phyloP scores from a whole-genome alignment of 306 rosid genomes.

The Prosopis cineraria region DNA sequence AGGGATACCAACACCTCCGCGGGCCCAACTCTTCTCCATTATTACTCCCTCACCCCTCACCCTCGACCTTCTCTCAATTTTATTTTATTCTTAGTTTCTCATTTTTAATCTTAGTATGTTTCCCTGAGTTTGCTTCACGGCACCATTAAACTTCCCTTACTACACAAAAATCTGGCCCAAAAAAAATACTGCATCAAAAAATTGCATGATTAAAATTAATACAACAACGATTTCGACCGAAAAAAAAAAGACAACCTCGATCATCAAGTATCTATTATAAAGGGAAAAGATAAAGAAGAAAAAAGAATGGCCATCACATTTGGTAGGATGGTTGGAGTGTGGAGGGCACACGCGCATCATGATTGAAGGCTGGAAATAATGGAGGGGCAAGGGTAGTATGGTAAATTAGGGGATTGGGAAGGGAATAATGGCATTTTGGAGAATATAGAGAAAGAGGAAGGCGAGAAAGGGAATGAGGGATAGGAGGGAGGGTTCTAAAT shows the following conservation, averaged over 20 bases:
- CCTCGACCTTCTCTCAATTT: no score
- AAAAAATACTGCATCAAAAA: not conserved
- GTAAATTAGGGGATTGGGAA: not conserved
- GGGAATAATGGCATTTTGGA: not conserved
- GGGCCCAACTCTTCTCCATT: conserved; percentile 28
- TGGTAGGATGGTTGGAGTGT: not conserved
- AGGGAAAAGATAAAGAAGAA: not conserved
- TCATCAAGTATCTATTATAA: not conserved
- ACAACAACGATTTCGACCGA: no score
- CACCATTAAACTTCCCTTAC: no score
- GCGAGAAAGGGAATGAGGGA: conserved; percentile 32
- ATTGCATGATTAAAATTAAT: not conserved
- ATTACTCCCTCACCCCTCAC: not conserved
- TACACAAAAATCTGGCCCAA: no score
- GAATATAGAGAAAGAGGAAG: conserved; percentile 8
- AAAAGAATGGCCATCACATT: not conserved
- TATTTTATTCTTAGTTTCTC: not conserved
- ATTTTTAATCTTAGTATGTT: no score
- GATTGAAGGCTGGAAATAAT: not conserved
- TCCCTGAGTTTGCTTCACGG: no score
- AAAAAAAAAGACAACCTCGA: no score
- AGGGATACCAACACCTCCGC: conserved; percentile 28
- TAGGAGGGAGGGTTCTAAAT: conserved; percentile 51
- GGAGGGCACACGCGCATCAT: not conserved
- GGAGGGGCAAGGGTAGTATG: not conserved